Conservation (phyloP, 2,329 filamentous ascomycete species). For the Alternaria novae-zelandiae region DNA sequence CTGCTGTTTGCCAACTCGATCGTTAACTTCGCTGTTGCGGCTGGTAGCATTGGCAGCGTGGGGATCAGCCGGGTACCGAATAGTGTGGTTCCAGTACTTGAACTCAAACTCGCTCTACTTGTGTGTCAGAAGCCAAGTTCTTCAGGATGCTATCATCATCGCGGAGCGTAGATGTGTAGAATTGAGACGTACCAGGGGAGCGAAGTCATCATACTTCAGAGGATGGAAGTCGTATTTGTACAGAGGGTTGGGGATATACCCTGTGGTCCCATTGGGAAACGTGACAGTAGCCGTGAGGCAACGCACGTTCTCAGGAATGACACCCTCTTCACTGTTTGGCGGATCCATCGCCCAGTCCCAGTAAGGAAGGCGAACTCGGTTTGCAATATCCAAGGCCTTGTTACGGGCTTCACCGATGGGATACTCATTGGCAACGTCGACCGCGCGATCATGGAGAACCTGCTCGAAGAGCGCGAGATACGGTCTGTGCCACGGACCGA, state of each 20-base stretch:
- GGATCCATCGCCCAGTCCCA: slow-evolving; percentile 45
- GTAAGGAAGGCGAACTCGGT: slow-evolving; percentile 40
- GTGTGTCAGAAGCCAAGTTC: neutral
- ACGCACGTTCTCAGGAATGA: slow-evolving; percentile 34
- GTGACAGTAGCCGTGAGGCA: slow-evolving; percentile 25
- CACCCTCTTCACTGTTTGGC: slow-evolving; percentile 26
- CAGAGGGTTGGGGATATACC: slow-evolving; percentile 35
- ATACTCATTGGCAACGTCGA: slow-evolving; percentile 39
- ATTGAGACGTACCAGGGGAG: slow-evolving; percentile 27
- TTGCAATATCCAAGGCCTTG: slow-evolving; percentile 30
- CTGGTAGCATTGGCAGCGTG: slow-evolving; percentile 34
- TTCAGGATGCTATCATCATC: no score
- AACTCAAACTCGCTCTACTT: slow-evolving; percentile 38
- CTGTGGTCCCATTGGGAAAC: slow-evolving; percentile 35
- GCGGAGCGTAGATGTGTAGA: neutral
- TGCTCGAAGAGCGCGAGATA: slow-evolving; percentile 45
- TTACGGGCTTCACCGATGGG: slow-evolving; percentile 28
- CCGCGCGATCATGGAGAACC: slow-evolving; percentile 37
- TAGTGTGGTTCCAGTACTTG: slow-evolving; percentile 42
- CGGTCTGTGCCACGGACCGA: slow-evolving; percentile 41
- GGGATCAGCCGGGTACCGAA: slow-evolving; percentile 33
- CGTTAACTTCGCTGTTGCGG: slow-evolving; percentile 35
- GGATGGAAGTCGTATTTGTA: slow-evolving; percentile 42
- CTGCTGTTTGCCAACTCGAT: slow-evolving; percentile 33
- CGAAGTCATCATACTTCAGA: slow-evolving; percentile 35